These are phyloP conservation scores for Filosporella fistucella DNA, from an alignment of 495 filamentous ascomycete genomes.

Conservation along the genomic window DNA sequence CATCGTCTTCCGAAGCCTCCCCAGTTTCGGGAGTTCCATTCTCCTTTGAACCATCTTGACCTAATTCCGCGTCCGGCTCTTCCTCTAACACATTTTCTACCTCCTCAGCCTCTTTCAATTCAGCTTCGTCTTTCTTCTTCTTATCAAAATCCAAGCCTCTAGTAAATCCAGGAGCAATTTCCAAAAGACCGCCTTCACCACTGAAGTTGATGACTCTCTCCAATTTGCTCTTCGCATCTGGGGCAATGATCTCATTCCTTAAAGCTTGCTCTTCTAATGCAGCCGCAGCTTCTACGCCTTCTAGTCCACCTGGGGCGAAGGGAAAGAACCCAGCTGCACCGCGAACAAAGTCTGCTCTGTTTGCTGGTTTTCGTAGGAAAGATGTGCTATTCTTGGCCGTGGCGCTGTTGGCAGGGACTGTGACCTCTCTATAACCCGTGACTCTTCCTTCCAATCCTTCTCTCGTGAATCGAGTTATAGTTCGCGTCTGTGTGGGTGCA, in stretches of 20 bases:
- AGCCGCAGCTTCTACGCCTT: slow-evolving; percentile 78
- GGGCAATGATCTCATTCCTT: slow-evolving; percentile 24
- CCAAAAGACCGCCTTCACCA: slow-evolving; percentile 71
- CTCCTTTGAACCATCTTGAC: slow-evolving; percentile 27
- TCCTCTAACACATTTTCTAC: slow-evolving; percentile 70
- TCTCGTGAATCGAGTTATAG: slow-evolving; percentile 84
- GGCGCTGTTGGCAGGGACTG: slow-evolving; percentile 81
- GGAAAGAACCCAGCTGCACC: slow-evolving; percentile 94
- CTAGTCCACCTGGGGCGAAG: slow-evolving; percentile 88
- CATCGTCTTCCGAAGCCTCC: slow-evolving; percentile 41
- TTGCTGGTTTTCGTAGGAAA: slow-evolving; percentile 79
- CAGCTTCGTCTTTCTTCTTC: slow-evolving; percentile 51
- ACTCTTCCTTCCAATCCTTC: slow-evolving; percentile 92
- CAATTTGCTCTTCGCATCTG: slow-evolving; percentile 47
- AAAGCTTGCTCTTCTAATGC: slow-evolving; percentile 64
- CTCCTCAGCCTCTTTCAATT: slow-evolving; percentile 58
- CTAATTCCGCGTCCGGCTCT: slow-evolving; percentile 44
- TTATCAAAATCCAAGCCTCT: slow-evolving; percentile 68
- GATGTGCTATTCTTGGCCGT: slow-evolving; percentile 98
- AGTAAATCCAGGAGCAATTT: slow-evolving; percentile 76
- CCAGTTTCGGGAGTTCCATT: slow-evolving; percentile 35
- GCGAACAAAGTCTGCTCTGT: slow-evolving; percentile 87
- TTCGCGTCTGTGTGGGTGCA: slow-evolving; percentile 87
- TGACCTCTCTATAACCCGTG: slow-evolving; percentile 92
- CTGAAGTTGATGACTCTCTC: slow-evolving; percentile 80